Conservation (phyloP, 192 early-diverging fungal genomes). For the Endogone sp. region DNA sequence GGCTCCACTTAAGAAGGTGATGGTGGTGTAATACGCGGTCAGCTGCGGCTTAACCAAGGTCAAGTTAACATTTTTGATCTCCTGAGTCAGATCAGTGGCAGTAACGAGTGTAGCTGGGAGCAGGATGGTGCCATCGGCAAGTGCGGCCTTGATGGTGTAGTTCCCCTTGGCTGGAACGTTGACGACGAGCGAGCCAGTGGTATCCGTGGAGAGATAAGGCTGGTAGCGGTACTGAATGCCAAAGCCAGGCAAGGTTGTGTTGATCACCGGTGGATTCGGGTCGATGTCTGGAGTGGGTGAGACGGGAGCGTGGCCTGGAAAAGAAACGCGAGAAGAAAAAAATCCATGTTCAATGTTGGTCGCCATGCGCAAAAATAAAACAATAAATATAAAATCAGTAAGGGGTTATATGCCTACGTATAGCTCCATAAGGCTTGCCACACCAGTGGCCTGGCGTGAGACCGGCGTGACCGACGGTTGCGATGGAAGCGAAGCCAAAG, state of each 20-base stretch:
- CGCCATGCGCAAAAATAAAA: too few relatives aligned
- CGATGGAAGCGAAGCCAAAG: too few relatives aligned
- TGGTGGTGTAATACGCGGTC: slow-evolving; percentile 1
- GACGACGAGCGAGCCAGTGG: slow-evolving; percentile 2
- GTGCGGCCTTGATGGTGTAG: background rate
- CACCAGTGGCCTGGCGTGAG: too few relatives aligned
- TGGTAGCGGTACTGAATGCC: slow-evolving; percentile 3
- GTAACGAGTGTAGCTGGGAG: background rate
- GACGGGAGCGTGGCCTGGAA: background rate
- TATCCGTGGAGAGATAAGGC: slow-evolving; percentile 9
- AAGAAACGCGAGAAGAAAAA: too few relatives aligned
- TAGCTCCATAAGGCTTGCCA: too few relatives aligned
- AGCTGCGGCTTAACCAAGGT: slow-evolving; percentile 1
- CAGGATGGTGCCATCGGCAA: slow-evolving; percentile 6
- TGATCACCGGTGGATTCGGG: background rate
- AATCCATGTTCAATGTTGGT: too few relatives aligned
- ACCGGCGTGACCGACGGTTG: too few relatives aligned
- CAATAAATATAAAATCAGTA: too few relatives aligned
- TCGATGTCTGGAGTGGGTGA: background rate
- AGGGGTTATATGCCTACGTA: too few relatives aligned
- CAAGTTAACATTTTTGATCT: slow-evolving; percentile 1
- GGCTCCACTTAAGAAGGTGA: background rate
- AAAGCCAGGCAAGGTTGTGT: background rate
- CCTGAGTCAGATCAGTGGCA: background rate
- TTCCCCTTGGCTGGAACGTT: background rate